Evolutionary conservation across 257 asterid genomes (phyloP), one percentile per base, ranked within the genome.

Genomic region (Scutellaria barbata): DNA sequence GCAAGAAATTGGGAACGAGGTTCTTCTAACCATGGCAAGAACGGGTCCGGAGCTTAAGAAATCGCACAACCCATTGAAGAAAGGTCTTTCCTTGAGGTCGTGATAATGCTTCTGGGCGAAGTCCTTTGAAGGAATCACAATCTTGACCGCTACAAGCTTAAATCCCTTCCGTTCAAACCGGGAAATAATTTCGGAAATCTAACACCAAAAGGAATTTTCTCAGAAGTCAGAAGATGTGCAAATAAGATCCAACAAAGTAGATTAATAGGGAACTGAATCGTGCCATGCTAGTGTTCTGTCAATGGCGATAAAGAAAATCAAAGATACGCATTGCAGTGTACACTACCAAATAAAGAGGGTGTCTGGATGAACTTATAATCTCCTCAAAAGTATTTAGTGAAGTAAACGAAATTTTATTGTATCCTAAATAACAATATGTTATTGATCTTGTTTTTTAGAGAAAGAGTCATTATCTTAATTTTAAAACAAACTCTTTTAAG

Each of bases 31-130:
- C 99, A 95, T 95, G 83, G 96, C 98, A 70, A 95, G 14, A 57
- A 95, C 99, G 60, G 99, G 99, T 76, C 97, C 99, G 48, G 99
- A 95, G 94, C 99, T 90, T 50, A 95, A 92, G 91, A 95, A 92
- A 78, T 95, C 96, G 52, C 99, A 95, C 79, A 95, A 73, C 65
- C 99, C 98, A 50, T 80, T 78, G 61, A 92, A 95, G 92, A 95
- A 95, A 52, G 99, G 97, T 68, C 98, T 87, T 68, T 90, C 98
- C 72, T 73, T 85, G 77, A 95, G 96, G 87, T 95, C 98, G 33
- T 95, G 98, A 57, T 95, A 95, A 70, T 95, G 99, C 79, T 87
- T 84, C 88, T 86, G 18, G 50, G 98, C 97, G 48, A 95, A 95
- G 45, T 77, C 92, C 89, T 95, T 95, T 37, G 99, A 75, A 78